phyloP scores from a whole-genome alignment of 176 grass and related monocot species.

The Zea mays region Zm-B73-REFERENCE-NAM-5.0 NC_050102.1:143734501-143735000 shows the following conservation, averaged over 20 bases:
- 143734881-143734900: constrained; percentile 20
- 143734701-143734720: neutral
- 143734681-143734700: constrained; percentile 32
- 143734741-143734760: constrained; percentile 78
- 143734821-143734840: constrained; percentile 95
- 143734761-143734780: constrained; percentile 98
- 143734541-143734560: constrained; percentile 99
- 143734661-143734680: constrained; percentile 16
- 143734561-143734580: constrained; percentile 92
- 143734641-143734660: neutral
- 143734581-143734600: constrained; percentile 73
- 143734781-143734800: constrained; percentile 98
- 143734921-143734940: neutral
- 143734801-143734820: constrained; percentile 99
- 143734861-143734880: constrained; percentile 97
- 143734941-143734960: constrained; percentile 15
- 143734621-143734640: constrained; percentile 57
- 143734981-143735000: too few relatives aligned
- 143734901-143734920: neutral
- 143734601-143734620: constrained; percentile 76
- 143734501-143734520: constrained; percentile 95
- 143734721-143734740: constrained; percentile 52
- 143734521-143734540: constrained; percentile 91
- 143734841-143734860: constrained; percentile 98
- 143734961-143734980: neutral